These are phyloP conservation scores for Babesia ovata DNA, from an alignment of 169 alveolate species.

Conservation along the genomic window DNA sequence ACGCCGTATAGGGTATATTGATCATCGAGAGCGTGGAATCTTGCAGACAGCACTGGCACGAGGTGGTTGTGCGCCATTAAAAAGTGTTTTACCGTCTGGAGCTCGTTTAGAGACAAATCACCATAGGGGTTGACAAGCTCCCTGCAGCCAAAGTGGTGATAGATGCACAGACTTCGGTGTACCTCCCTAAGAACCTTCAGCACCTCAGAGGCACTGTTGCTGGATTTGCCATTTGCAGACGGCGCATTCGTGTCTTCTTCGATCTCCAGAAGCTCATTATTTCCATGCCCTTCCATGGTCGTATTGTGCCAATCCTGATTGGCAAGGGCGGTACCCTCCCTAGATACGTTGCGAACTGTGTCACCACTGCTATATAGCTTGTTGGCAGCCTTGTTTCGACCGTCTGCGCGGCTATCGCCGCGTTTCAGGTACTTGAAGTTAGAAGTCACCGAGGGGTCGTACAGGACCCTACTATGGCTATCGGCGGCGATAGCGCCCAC, in stretches of 20 bases:
- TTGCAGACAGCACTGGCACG: conserved; percentile 9
- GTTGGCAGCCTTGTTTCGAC: neutral
- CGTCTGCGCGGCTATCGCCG: conserved; percentile 17
- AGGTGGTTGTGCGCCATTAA: conserved; percentile 7
- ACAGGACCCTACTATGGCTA: conserved; percentile 1
- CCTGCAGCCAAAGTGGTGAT: conserved; percentile 19
- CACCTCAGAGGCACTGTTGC: neutral
- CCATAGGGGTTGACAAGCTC: neutral
- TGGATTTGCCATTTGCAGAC: neutral
- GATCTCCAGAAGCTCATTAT: neutral
- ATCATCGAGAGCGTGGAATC: conserved; percentile 2
- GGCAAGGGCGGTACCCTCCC: neutral
- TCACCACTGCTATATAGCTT: neutral
- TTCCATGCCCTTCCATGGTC: neutral
- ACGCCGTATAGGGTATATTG: conserved; percentile 24
- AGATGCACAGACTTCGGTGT: conserved; percentile 31
- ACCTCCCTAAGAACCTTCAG: conserved; percentile 21
- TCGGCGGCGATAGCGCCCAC: conserved; percentile 10
- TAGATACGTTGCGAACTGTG: neutral
- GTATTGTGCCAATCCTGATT: neutral
- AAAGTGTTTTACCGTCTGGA: conserved; percentile 10
- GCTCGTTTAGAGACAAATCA: neutral
- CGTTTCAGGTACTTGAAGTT: conserved; percentile 42
- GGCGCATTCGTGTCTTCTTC: neutral
- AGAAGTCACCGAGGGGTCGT: conserved; percentile 37